A percentile compares a stretch with the other conserved stretches of the same genome.
Evolutionary conservation across 345 rosid species (phyloP).

Genomic region (Clausena lansium): DNA sequence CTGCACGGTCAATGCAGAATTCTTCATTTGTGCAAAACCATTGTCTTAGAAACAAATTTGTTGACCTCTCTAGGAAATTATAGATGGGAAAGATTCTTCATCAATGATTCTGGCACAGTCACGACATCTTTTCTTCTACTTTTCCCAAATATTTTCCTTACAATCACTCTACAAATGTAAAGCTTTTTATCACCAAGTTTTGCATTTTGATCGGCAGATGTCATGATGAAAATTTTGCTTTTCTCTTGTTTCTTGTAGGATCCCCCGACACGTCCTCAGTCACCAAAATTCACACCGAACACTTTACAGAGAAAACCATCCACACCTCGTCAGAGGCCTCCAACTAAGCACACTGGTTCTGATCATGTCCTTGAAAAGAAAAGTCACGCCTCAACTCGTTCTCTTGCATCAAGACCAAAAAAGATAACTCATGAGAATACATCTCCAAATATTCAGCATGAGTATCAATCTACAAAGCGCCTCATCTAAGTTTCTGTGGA

Average conservation of each 20-base stretch:
- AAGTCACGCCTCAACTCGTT: constrained; percentile 12
- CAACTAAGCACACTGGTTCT: constrained; percentile 22
- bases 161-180: neutral
- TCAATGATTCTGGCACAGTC: neutral
- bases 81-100: neutral
- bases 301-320: constrained; percentile 17
- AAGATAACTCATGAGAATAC: constrained; percentile 31
- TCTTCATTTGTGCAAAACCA: neutral
- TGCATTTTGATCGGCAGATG: neutral
- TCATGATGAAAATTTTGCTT: neutral
- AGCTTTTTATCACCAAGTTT: neutral
- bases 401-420: constrained; percentile 20
- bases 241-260: constrained; percentile 22
- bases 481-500: neutral
- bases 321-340: constrained; percentile 25
- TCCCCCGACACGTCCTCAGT: constrained; percentile 26
- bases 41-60: neutral
- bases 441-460: constrained; percentile 40
- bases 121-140: neutral
- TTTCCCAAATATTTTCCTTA: neutral
- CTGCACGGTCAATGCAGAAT: neutral
- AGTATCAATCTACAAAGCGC: neutral
- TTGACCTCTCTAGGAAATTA: neutral
- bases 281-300: constrained; percentile 22
- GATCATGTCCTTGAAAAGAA: constrained; percentile 31